Conservation (phyloP, 179 eudicot species). For the Patellifolia procumbens region DNA sequence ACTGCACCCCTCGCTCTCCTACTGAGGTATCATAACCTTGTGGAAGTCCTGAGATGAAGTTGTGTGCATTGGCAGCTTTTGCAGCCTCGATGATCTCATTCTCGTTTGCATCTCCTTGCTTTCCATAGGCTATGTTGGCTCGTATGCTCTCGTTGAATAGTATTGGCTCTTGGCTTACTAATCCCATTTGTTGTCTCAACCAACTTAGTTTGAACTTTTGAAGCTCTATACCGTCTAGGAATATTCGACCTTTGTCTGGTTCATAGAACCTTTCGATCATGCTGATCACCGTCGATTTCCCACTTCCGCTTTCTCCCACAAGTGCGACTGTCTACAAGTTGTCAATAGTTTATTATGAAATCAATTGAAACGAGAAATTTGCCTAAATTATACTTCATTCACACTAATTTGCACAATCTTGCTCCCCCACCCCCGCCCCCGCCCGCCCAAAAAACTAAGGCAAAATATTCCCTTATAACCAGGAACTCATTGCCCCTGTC, state of each 20-base stretch:
- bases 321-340: slow-evolving; percentile 46
- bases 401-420: not conserved
- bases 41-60: slow-evolving; percentile 47
- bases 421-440: too few species aligned
- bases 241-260: slow-evolving; percentile 37
- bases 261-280: slow-evolving; percentile 49
- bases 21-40: slow-evolving; percentile 49
- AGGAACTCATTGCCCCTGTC: too few species aligned
- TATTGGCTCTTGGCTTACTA: slow-evolving; percentile 53
- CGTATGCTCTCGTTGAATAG: slow-evolving; percentile 52
- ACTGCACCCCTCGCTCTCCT: slow-evolving; percentile 48
- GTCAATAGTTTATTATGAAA: not conserved
- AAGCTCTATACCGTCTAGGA: slow-evolving; percentile 39
- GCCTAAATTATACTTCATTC: not conserved
- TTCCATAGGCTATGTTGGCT: slow-evolving; percentile 49
- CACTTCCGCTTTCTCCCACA: slow-evolving; percentile 57
- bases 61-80: slow-evolving; percentile 41
- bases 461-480: too few species aligned
- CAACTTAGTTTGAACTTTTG: slow-evolving; percentile 42
- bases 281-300: slow-evolving; percentile 46
- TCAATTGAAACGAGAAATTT: not conserved
- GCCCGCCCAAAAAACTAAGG: too few species aligned
- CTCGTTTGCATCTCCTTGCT: slow-evolving; percentile 41
- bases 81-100: slow-evolving; percentile 45
- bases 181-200: slow-evolving; percentile 51